Evolutionary conservation across 768 basidiomycete species (phyloP), one percentile per base, ranked within the genome.

Genomic region (Russula earlei): DNA sequence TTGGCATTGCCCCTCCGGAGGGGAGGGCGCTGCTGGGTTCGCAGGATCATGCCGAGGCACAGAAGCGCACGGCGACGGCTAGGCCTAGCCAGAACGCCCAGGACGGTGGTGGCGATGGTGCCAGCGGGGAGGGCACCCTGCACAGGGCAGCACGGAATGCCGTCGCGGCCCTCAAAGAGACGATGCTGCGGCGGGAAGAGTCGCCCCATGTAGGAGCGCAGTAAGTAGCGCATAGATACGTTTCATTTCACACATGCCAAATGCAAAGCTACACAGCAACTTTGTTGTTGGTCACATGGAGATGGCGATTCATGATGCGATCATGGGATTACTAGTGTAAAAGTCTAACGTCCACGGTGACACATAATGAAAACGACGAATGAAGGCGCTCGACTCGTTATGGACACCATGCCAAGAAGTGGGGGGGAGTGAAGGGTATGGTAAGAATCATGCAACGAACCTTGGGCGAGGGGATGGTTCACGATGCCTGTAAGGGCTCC

Each of bases 61-160:
- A 29, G 36, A 24, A 37, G 19, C 33, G 12, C 2, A n/a, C 11
- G 1, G 44, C 5, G 22, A 29, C 15, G 12, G 34, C 34, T 11
- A 15, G 9, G 6, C 4, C 34, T 1, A 14, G 34, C 0, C 11
- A 36, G 10, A 17, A 5, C 19, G 44, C 14, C 2, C 10, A 4
- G 8, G 36, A 10, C 8, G 17, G 36, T 17, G 22, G 24, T 10
- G 34, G 4, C 4, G 8, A 3, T 24, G 45, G 38, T 24, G 51
- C 48, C 7, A 9, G 15, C n/a, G 44, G 29, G 24, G 51, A 58
- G 12, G 57, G 52, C 8, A 20, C 52, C 34, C 22, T 58, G 47
- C 57, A 49, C 25, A 37, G 33, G 25, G 34, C 29, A 5, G 57
- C 57, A 47, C 57, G 52, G 33, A 34, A 5, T 5, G 42, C 27